Evolutionary conservation across 1,284 basidiomycete species (phyloP), one percentile per base, ranked within the genome.

Genomic region (Cronartium quercuum): DNA sequence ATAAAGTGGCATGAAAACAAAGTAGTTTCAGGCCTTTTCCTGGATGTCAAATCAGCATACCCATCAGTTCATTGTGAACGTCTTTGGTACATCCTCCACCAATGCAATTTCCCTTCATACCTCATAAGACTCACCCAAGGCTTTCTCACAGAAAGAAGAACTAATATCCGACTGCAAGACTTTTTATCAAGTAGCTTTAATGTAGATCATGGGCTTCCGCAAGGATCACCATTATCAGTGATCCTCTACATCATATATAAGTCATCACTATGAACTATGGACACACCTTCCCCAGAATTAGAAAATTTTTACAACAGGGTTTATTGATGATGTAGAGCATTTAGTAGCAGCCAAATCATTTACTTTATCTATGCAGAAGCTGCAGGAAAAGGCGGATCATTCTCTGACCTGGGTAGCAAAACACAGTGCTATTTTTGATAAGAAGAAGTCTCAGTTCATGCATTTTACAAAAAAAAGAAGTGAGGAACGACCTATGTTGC

Each of bases 181-280:
- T 71, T 35, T 6, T 18, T 34, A 9, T 64, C 60, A 1, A 15
- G 37, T 9, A 13, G 6, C 1, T 71, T 71, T 44, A 7, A 21
- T 5, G 40, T 71, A 6, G 9, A 47, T 7, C 10, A 44, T 18
- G 69, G 69, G 0, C 47, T 64, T 2, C 69, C 69, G 12, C 69
- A 71, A 37, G 69, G 62, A 0, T 71, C 61, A n/a, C 69, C 69
- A 4, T 38, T 65, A 0, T 71, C 69, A 0, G 61, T 65, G 7
- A 71, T 65, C 12, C 44, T 71, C 1, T 71, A 71, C 13, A 64
- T 71, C 4, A 21, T 57, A 6, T 71, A 71, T 21, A 71, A 71
- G 6, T 51, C 41, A 1, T 10, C n/a, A 7, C 29, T 71, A 9
- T 61, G 65, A 4, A 34, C 15, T 1, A 6, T 12, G 5, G 6